Evolutionary conservation across 345 rosid species (phyloP).

Genomic region (Hibiscus syriacus): DNA sequence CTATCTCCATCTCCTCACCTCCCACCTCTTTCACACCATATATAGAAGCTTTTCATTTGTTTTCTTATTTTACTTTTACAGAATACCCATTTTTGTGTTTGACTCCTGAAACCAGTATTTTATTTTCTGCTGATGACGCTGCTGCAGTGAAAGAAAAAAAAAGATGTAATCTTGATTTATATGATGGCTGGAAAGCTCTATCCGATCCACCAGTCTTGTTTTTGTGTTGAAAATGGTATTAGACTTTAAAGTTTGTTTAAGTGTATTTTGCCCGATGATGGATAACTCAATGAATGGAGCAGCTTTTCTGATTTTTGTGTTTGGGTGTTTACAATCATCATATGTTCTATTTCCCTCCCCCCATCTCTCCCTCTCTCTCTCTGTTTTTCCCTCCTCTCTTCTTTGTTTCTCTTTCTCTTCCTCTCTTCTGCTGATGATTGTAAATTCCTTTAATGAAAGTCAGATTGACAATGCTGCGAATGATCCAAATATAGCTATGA

Average conservation of each 20-base stretch:
- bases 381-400: not conserved
- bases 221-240: not conserved
- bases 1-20: not conserved
- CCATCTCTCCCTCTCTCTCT: not conserved
- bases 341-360: not conserved
- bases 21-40: not conserved
- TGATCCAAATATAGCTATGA: conserved; percentile 19
- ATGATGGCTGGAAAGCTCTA: conserved; percentile 10
- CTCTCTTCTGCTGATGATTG: conserved; percentile 4
- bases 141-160: not conserved
- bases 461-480: not conserved
- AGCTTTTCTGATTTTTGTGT: conserved; percentile 9
- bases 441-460: conserved; percentile 3
- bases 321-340: conserved; percentile 11
- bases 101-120: not conserved
- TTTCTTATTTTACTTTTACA: not conserved
- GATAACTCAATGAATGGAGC: conserved; percentile 2
- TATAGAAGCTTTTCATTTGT: conserved; percentile 18
- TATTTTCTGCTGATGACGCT: not conserved
- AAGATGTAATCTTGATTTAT: conserved; percentile 2
- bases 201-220: not conserved
- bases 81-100: not conserved
- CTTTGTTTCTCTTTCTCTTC: conserved; percentile 1
- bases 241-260: not conserved
- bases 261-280: conserved; percentile 18